Evolutionary conservation across 176 grass and related monocot genomes (phyloP).

Genomic region (Leersia perrieri): DNA sequence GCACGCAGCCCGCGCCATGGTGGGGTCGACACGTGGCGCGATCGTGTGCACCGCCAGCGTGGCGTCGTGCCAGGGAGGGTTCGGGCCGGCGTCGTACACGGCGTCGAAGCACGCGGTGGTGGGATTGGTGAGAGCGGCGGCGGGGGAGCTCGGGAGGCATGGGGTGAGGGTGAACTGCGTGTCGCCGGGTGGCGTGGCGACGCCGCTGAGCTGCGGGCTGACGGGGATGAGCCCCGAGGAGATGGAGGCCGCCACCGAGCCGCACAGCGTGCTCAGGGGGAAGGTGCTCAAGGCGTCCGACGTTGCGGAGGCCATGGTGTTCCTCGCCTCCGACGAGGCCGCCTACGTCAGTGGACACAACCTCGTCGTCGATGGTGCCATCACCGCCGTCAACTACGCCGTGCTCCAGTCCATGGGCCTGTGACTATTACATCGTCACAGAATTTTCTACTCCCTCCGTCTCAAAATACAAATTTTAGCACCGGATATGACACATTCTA

Average conservation of each 20-base stretch:
- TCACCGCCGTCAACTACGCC: constrained; percentile 48
- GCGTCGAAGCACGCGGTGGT: constrained; percentile 82
- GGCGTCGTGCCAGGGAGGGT: constrained; percentile 50
- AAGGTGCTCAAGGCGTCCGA: constrained; percentile 47
- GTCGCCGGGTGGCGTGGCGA: constrained; percentile 71
- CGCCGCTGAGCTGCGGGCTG: constrained; percentile 45
- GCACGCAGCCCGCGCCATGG: constrained; percentile 76
- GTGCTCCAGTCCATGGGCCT: constrained; percentile 17
- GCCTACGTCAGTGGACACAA: constrained; percentile 72
- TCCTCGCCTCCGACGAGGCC: constrained; percentile 72
- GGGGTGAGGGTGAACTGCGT: constrained; percentile 81
- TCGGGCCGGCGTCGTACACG: constrained; percentile 63
- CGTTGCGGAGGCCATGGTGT: constrained; percentile 62
- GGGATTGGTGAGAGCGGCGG: constrained; percentile 64
- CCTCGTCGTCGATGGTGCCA: constrained; percentile 72
- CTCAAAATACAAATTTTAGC: too few species aligned
- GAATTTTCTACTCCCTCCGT: too few species aligned
- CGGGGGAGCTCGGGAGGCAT: constrained; percentile 57
- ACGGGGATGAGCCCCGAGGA: constrained; percentile 12
- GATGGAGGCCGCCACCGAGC: constrained; percentile 43
- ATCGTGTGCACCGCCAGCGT: constrained; percentile 82
- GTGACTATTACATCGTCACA: too few species aligned
- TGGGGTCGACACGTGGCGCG: constrained; percentile 36
- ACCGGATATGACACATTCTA: too few species aligned
- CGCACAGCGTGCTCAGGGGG: constrained; percentile 42